Percentiles rank a stretch among this genome's conserved stretches.
Conservation (phyloP, 306 rosid genomes). For the Quercus alba region DNA sequence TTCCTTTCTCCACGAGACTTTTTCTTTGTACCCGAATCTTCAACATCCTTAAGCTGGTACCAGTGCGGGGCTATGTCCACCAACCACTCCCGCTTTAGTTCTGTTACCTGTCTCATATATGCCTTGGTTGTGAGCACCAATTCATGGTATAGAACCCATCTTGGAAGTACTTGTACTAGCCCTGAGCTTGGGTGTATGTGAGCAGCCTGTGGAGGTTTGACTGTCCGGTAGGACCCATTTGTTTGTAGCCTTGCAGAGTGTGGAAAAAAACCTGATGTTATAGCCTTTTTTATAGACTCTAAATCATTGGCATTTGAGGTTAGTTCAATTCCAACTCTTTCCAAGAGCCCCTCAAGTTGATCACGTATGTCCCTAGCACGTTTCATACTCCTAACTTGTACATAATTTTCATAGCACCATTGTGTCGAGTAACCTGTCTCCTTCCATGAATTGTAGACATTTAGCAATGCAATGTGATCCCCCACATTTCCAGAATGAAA, state of each 20-base stretch:
- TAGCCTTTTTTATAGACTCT: slow-evolving; percentile 78
- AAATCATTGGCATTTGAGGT: slow-evolving; percentile 57
- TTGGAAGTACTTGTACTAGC: slow-evolving; percentile 58
- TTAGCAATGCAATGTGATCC: slow-evolving; percentile 82
- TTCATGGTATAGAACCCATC: slow-evolving; percentile 88
- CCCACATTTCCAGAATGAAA: slow-evolving; percentile 91
- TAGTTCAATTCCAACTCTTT: slow-evolving; percentile 90
- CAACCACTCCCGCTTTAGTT: slow-evolving; percentile 86
- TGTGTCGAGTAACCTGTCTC: slow-evolving; percentile 94
- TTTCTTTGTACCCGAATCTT: slow-evolving; percentile 30
- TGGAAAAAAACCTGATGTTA: slow-evolving; percentile 94
- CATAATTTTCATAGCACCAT: slow-evolving; percentile 92
- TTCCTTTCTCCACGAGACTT: no score
- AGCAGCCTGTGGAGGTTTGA: slow-evolving; percentile 83
- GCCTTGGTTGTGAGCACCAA: slow-evolving; percentile 86
- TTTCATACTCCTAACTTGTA: slow-evolving; percentile 98
- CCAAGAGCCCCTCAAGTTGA: slow-evolving; percentile 88
- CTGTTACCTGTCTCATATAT: slow-evolving; percentile 92
- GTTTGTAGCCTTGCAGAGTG: slow-evolving; percentile 75
- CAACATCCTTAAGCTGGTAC: slow-evolving; percentile 87
- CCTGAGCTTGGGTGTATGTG: slow-evolving; percentile 96
- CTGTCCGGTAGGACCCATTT: slow-evolving; percentile 73
- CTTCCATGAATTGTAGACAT: slow-evolving; percentile 92
- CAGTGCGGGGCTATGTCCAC: slow-evolving; percentile 91
- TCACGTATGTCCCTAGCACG: slow-evolving; percentile 92